Evolutionary conservation across 2,329 filamentous ascomycete species (phyloP), one percentile per base, ranked within the genome.

Genomic region (Achaetomium macrosporum): DNA sequence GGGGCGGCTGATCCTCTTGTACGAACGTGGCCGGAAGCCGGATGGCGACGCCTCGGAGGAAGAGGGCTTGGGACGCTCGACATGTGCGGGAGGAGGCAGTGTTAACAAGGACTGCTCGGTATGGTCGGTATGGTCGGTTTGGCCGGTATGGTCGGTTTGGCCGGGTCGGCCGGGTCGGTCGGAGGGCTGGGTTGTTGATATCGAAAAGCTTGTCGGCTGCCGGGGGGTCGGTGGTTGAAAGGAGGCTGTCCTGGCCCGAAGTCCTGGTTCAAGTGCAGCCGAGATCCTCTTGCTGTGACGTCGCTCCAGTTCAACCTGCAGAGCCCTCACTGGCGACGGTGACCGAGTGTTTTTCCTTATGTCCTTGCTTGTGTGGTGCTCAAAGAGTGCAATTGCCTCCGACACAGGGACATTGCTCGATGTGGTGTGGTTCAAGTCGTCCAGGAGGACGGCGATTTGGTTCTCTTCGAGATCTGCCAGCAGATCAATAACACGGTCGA

Each of bases 401-500:
- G 59, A 55, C 3, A 63, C 61, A 10, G 61, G 59, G 8, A 63
- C 60, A 44, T 63, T 62, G 60, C 61, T 63, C 16, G 59, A 40
- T 6, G 61, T 61, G 25, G 61, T 63, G 51, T 62, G 60, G 56
- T 63, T 63, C 19, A 63, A 41, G 36, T 63, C 61, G 50, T 63
- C 61, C n/a, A 63, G 50, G n/a, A 63, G 59, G 20, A 59, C 37
- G 19, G 59, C 37, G 31, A 63, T 60, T 36, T 63, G 57, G 37
- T 25, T 54, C 8, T 63, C 61, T 49, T 60, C 56, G 41, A 63
- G 60, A 49, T 62, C 60, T 42, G 59, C 59, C 57, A 63, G 58
- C 57, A 63, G 61, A 47, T 61, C 60, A 47, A 63, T 59, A 50
- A 63, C 60, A 4, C 57, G 60, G 54, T 63, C 61, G 51, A 63